Percentiles rank a stretch among this genome's conserved stretches.
These are phyloP conservation scores for Termitomyces sp. DNA, from an alignment of 768 basidiomycete genomes.

Conservation along the genomic window DNA sequence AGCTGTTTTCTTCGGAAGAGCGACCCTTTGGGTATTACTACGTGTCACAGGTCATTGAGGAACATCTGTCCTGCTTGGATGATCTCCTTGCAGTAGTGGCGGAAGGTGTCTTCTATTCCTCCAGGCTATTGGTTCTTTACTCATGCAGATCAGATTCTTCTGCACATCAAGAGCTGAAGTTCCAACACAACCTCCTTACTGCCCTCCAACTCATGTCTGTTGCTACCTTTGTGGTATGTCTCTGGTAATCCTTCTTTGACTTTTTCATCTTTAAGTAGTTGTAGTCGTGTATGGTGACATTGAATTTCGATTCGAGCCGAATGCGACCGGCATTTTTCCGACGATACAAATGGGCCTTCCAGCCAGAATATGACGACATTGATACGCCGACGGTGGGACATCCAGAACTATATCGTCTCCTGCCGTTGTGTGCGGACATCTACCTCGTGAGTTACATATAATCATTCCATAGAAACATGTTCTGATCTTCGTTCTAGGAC, in stretches of 20 bases:
- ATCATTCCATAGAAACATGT: background rate
- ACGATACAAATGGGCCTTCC: constrained; percentile 79
- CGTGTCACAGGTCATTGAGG: constrained; percentile 49
- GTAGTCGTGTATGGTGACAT: constrained; percentile 48
- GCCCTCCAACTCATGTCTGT: constrained; percentile 55
- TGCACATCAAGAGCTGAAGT: constrained; percentile 43
- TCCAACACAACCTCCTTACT: constrained; percentile 48
- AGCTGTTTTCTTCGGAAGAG: constrained; percentile 68
- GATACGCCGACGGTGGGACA: constrained; percentile 41
- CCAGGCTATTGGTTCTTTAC: background rate
- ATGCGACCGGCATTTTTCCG: constrained; percentile 56
- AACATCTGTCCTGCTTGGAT: constrained; percentile 54
- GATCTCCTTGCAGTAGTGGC: constrained; percentile 35
- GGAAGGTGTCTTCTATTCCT: constrained; percentile 28
- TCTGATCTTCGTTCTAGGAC: constrained; percentile 24
- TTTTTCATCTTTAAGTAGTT: background rate
- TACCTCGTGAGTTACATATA: constrained; percentile 29
- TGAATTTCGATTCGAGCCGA: constrained; percentile 46
- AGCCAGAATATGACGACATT: constrained; percentile 52
- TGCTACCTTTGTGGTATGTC: constrained; percentile 53
- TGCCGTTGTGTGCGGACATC: constrained; percentile 33
- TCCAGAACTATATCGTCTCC: constrained; percentile 56
- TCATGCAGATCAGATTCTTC: constrained; percentile 28
- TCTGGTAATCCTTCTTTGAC: background rate
- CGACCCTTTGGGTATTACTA: constrained; percentile 79